Evolutionary conservation across 208 protist genomes (phyloP), one percentile per base, ranked within the genome.

Genomic region (Novymonas esmeraldas): DNA sequence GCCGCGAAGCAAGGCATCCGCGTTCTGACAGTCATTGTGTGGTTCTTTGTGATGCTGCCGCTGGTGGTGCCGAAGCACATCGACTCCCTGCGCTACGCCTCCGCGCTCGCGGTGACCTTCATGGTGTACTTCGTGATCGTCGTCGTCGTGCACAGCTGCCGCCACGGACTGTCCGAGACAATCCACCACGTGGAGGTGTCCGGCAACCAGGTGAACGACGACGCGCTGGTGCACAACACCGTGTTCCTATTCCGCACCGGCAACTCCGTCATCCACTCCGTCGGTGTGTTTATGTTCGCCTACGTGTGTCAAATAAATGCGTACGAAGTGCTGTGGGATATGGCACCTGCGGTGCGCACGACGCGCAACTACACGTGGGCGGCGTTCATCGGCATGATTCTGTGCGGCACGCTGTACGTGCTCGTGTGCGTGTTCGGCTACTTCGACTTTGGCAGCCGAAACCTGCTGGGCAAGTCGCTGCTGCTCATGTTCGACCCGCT

Each of bases 71-170:
- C 82, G 22, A 86, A 87, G 63, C 64, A 82, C 39, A 70, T 92
- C 63, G 80, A 92, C 73, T 85, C 82, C 9, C 81, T 92, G 13
- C 80, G 83, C 26, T 84, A 86, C 64, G 61, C 81, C 28, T 88
- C 83, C 14, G 49, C 73, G 6, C 24, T 88, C 55, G 86, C 77
- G 6, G 66, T 90, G 29, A 24, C 59, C 6, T 81, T 84, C 24
- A 88, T 90, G 48, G 57, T 84, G 42, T 81, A 77, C 62, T 77
- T 81, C 24, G 58, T 65, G 45, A 63, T 92, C 34, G 60, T 86
- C 31, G 77, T 85, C 31, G 62, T 73, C 16, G 68, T 84, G 18
- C 77, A 82, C 67, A 79, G 72, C 61, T 70, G 60, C 68, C 63
- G 56, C 14, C 33, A 82, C 57, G 70, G 76, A 0, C 38, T 78